Percentiles rank a stretch among this genome's conserved stretches.
Conservation (phyloP, 2,329 filamentous ascomycete species). For the Aspergillus melleus region DNA sequence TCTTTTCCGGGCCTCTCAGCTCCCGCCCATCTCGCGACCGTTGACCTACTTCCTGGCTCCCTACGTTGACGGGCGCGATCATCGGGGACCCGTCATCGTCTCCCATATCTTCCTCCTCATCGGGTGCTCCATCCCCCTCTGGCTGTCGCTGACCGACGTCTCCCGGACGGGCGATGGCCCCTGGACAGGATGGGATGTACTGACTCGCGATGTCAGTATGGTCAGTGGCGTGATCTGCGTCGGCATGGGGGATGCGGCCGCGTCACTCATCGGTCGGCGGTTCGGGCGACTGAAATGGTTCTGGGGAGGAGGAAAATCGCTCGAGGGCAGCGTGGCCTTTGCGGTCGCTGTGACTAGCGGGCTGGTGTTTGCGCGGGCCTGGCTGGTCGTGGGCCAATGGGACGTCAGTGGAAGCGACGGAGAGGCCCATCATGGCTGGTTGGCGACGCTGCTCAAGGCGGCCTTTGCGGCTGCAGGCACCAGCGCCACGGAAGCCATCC, state of each 20-base stretch:
- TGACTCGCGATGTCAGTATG: constrained; percentile 78
- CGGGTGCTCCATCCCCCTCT: constrained; percentile 90
- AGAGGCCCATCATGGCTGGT: constrained; percentile 27
- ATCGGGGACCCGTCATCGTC: constrained; percentile 90
- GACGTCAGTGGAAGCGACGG: constrained; percentile 27
- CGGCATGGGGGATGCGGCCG: constrained; percentile 90
- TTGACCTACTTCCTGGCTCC: constrained; percentile 85
- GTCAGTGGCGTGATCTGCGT: constrained; percentile 91
- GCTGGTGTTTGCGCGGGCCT: constrained; percentile 67
- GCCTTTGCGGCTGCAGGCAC: constrained; percentile 73
- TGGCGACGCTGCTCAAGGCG: constrained; percentile 56
- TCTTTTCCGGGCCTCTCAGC: constrained; percentile 82
- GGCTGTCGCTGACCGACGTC: constrained; percentile 77
- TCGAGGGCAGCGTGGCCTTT: constrained; percentile 85
- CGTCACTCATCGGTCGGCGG: constrained; percentile 82
- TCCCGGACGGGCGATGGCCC: constrained; percentile 56
- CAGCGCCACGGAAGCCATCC: constrained; percentile 88
- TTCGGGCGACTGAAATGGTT: constrained; percentile 89
- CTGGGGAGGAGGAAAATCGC: constrained; percentile 93
- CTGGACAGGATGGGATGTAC: constrained; percentile 73
- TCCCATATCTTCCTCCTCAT: constrained; percentile 95
- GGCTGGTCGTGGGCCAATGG: constrained; percentile 78
- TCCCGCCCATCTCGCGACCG: constrained; percentile 84
- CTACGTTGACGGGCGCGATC: constrained; percentile 90
- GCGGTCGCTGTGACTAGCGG: constrained; percentile 75